Evolutionary conservation across 805 yeast genomes (phyloP).

Genomic region (Candida taoyuanica): DNA sequence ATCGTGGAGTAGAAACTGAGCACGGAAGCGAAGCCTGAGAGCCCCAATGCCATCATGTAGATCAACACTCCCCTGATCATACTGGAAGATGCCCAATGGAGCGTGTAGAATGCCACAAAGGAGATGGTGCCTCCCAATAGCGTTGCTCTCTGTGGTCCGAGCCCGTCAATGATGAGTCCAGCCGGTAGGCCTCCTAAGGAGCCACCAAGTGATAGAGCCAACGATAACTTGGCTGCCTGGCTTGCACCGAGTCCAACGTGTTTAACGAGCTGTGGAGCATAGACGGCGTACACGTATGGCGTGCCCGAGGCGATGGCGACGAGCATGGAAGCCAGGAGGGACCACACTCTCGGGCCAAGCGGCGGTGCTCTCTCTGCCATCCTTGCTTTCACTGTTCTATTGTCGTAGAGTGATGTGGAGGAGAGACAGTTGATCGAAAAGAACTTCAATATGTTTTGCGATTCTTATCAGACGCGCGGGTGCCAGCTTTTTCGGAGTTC

Average conservation of each 20-base stretch:
- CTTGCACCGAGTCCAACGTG: conserved; percentile 53
- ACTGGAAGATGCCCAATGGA: conserved; percentile 43
- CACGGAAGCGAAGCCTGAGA: conserved; percentile 64
- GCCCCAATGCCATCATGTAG: conserved; percentile 44
- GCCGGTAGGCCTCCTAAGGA: conserved; percentile 69
- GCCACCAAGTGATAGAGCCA: conserved; percentile 59
- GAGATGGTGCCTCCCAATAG: conserved; percentile 52
- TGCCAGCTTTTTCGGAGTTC: neutral
- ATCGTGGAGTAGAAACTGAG: conserved; percentile 54
- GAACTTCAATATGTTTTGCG: neutral
- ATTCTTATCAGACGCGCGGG: too few species aligned
- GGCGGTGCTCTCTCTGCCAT: conserved; percentile 8
- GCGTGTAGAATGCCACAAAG: conserved; percentile 48
- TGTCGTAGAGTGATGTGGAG: too few species aligned
- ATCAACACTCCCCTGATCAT: conserved; percentile 35
- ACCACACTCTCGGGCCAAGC: conserved; percentile 8
- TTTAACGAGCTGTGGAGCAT: conserved; percentile 64
- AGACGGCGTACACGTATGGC: conserved; percentile 70
- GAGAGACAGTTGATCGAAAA: too few species aligned
- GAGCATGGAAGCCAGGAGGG: conserved; percentile 27
- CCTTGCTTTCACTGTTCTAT: neutral
- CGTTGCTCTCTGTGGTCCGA: conserved; percentile 52
- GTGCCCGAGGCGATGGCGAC: conserved; percentile 71
- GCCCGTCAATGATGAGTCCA: conserved; percentile 59
- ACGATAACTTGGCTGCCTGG: conserved; percentile 59